Evolutionary conservation across 257 asterid species (phyloP).

Genomic region (Orobanche coerulescens): DNA sequence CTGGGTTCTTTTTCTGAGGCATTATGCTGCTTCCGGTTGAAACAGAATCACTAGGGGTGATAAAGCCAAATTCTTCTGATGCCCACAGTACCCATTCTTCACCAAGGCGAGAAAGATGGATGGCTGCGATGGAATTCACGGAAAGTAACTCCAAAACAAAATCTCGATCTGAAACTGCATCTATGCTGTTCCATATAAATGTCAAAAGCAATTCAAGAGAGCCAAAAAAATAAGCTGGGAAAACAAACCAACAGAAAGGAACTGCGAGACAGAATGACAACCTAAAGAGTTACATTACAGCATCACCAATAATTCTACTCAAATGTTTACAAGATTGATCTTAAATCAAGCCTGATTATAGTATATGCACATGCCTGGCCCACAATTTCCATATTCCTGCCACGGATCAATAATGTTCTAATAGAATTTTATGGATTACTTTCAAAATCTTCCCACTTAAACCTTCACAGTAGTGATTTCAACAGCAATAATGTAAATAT

Average conservation of each 20-base stretch:
- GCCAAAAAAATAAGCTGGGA: constrained; percentile 1
- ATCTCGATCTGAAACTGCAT: constrained; percentile 99
- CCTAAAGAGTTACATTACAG: background rate
- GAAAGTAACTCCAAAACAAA: constrained; percentile 89
- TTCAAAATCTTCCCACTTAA: no score
- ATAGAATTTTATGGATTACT: no score
- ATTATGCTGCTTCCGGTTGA: constrained; percentile 99
- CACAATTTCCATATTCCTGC: no score
- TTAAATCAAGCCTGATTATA: background rate
- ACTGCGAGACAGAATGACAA: background rate
- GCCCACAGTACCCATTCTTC: constrained; percentile 99
- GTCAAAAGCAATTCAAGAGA: constrained; percentile 26
- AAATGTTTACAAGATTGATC: background rate
- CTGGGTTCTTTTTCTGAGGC: constrained; percentile 99
- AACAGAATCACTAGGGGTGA: constrained; percentile 90
- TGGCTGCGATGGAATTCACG: constrained; percentile 74
- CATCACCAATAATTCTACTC: background rate
- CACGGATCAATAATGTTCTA: no score
- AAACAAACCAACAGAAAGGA: background rate
- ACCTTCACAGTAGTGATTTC: no score
- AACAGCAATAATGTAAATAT: no score
- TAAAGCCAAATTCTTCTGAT: constrained; percentile 89
- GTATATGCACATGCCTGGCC: no score
- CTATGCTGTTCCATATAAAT: constrained; percentile 67
- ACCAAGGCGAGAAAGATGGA: constrained; percentile 95